These are phyloP conservation scores for Penicillium subrubescens DNA, from an alignment of 495 filamentous ascomycete species.

Conservation along the genomic window DNA sequence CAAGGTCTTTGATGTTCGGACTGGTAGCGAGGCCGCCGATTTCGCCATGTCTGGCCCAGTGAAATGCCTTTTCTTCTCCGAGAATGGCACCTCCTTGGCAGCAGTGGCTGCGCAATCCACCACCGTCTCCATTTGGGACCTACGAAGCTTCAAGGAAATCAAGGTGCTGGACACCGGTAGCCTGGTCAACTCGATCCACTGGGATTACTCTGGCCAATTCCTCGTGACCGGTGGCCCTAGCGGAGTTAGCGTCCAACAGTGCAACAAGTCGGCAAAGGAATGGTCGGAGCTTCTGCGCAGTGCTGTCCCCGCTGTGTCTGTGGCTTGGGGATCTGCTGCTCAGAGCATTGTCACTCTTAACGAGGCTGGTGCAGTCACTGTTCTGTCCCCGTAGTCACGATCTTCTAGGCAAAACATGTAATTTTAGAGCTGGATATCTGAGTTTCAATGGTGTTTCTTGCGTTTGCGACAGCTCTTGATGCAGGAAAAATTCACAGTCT, in stretches of 20 bases:
- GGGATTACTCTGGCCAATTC: slow-evolving; percentile 96
- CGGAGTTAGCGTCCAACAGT: slow-evolving; percentile 85
- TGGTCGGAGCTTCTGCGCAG: slow-evolving; percentile 87
- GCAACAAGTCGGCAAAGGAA: slow-evolving; percentile 75
- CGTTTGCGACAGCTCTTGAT: slow-evolving; percentile 22
- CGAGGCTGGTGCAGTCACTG: slow-evolving; percentile 69
- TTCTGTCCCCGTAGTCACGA: slow-evolving; percentile 55
- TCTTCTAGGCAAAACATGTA: slow-evolving; percentile 38
- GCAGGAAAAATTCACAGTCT: slow-evolving; percentile 10
- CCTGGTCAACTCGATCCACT: slow-evolving; percentile 68
- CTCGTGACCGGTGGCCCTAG: slow-evolving; percentile 79
- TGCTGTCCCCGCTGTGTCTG: slow-evolving; percentile 69
- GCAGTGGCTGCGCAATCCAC: slow-evolving; percentile 71
- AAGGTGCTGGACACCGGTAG: slow-evolving; percentile 84
- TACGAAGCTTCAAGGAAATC: slow-evolving; percentile 75
- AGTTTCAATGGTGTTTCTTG: slow-evolving; percentile 31
- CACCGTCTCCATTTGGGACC: slow-evolving; percentile 82
- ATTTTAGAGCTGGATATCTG: slow-evolving; percentile 32
- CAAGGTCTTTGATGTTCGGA: slow-evolving; percentile 82
- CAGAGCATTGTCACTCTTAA: slow-evolving; percentile 73
- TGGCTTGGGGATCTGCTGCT: slow-evolving; percentile 77
- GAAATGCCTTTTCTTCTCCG: slow-evolving; percentile 80
- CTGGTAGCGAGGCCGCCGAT: slow-evolving; percentile 66
- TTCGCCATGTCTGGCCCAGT: slow-evolving; percentile 70
- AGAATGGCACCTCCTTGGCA: slow-evolving; percentile 97